A percentile compares a stretch with the other conserved stretches of the same genome.
These are phyloP conservation scores for Phialophora chinensis DNA, from an alignment of 2,329 filamentous ascomycete genomes.

Conservation along the genomic window DNA sequence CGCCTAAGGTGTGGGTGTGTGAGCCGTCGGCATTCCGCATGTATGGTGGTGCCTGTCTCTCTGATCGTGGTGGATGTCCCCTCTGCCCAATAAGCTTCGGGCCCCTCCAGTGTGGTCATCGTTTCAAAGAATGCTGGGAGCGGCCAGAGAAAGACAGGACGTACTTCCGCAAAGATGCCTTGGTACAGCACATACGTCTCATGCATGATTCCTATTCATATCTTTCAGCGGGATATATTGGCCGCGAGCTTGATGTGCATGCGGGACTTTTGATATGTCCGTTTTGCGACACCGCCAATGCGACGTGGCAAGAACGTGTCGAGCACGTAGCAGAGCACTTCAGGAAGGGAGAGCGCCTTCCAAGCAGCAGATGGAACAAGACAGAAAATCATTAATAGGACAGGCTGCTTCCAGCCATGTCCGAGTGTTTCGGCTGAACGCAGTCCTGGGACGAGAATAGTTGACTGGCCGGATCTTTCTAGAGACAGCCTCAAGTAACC, in stretches of 20 bases:
- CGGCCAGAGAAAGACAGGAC: constrained; percentile 5
- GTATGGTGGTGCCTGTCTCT: background rate
- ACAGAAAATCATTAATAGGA: background rate
- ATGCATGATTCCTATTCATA: background rate
- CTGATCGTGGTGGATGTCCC: background rate
- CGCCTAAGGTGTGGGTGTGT: background rate
- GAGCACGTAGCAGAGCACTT: constrained; percentile 6
- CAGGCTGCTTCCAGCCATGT: background rate
- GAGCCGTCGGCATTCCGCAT: background rate
- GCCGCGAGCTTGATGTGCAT: background rate
- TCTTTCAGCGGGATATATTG: background rate
- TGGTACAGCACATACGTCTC: background rate
- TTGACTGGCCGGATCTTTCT: background rate
- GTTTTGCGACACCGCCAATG: background rate
- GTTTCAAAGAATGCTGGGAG: background rate
- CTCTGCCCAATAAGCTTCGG: background rate
- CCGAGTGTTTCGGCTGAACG: background rate
- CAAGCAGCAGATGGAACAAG: background rate
- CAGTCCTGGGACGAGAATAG: no score
- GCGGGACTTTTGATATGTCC: background rate
- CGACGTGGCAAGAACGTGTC: background rate
- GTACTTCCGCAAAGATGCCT: constrained; percentile 1
- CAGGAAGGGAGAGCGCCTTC: background rate
- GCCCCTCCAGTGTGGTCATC: background rate
- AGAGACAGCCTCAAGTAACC: background rate